Evolutionary conservation across 768 basidiomycete species (phyloP).

Genomic region (Fomitopsis pulvina): DNA sequence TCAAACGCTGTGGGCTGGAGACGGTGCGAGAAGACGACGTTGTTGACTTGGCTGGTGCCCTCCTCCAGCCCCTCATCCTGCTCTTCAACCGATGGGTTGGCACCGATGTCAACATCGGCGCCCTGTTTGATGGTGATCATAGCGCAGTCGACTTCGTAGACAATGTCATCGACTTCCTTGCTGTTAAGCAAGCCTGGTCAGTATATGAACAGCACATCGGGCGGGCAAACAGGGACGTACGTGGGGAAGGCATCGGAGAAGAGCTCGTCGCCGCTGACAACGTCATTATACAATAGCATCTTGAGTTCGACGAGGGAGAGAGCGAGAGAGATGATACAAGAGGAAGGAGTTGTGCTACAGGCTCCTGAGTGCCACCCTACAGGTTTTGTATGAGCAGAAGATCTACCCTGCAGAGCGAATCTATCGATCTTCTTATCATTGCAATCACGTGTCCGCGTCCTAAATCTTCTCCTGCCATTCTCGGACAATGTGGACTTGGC

Average conservation of each 20-base stretch:
- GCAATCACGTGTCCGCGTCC: conserved; percentile 19
- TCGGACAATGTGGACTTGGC: conserved; percentile 8
- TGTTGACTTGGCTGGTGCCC: conserved; percentile 74
- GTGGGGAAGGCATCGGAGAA: conserved; percentile 88
- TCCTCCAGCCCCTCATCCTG: conserved; percentile 75
- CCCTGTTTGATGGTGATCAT: conserved; percentile 66
- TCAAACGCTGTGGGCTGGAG: conserved; percentile 77
- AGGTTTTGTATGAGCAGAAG: conserved; percentile 12
- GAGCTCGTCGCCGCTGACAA: conserved; percentile 83
- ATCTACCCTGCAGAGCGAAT: conserved; percentile 6
- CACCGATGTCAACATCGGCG: conserved; percentile 86
- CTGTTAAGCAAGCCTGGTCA: conserved; percentile 31
- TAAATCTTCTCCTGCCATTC: conserved; percentile 15
- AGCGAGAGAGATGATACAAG: conserved; percentile 6
- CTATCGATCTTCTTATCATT: conserved; percentile 25
- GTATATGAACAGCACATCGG: not conserved
- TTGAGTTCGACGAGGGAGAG: conserved; percentile 17
- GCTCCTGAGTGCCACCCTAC: conserved; percentile 7
- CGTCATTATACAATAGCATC: conserved; percentile 74
- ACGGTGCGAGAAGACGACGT: conserved; percentile 88
- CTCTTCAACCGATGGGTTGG: conserved; percentile 91
- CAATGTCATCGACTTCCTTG: conserved; percentile 70
- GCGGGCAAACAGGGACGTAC: conserved; percentile 37
- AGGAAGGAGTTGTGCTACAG: conserved; percentile 16
- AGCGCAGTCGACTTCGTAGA: conserved; percentile 82